These are phyloP conservation scores for Prinsepia uniflora DNA, from an alignment of 306 rosid species.

Conservation along the genomic window DNA sequence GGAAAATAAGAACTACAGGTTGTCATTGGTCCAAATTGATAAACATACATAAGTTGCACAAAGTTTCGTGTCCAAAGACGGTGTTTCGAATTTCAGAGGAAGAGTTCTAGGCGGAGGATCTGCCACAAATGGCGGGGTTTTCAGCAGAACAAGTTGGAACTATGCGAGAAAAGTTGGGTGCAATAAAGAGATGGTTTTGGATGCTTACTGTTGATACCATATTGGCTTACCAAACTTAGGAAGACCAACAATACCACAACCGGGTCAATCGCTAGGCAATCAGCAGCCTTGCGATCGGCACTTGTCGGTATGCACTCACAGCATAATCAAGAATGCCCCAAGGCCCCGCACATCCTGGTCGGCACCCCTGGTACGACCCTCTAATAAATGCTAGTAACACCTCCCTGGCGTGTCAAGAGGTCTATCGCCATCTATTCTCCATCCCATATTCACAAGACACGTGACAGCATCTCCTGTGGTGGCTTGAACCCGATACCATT, in stretches of 20 bases:
- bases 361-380: too few relatives aligned
- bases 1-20: constrained; percentile 52
- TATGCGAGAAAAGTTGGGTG: constrained; percentile 53
- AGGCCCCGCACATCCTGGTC: accelerated
- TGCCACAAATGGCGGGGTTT: constrained; percentile 65
- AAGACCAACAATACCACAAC: too few relatives aligned
- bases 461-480: too few relatives aligned
- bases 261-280: accelerated
- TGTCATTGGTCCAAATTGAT: constrained; percentile 43
- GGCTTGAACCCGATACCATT: too few relatives aligned
- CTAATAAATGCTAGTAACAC: too few relatives aligned
- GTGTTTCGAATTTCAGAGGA: constrained; percentile 55
- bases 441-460: too few relatives aligned
- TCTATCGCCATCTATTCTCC: too few relatives aligned
- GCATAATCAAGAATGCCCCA: accelerated
- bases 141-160: constrained; percentile 63
- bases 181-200: constrained; percentile 39
- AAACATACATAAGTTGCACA: constrained; percentile 57
- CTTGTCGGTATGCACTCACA: accelerated
- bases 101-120: constrained; percentile 83
- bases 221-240: too few relatives aligned
- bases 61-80: constrained; percentile 54
- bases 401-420: too few relatives aligned
- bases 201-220: background rate
- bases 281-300: too few relatives aligned